Percentiles rank a stretch among this genome's conserved stretches.
Conservation (phyloP, 2,329 filamentous ascomycete species). For the Xylaria hypoxylon region DNA sequence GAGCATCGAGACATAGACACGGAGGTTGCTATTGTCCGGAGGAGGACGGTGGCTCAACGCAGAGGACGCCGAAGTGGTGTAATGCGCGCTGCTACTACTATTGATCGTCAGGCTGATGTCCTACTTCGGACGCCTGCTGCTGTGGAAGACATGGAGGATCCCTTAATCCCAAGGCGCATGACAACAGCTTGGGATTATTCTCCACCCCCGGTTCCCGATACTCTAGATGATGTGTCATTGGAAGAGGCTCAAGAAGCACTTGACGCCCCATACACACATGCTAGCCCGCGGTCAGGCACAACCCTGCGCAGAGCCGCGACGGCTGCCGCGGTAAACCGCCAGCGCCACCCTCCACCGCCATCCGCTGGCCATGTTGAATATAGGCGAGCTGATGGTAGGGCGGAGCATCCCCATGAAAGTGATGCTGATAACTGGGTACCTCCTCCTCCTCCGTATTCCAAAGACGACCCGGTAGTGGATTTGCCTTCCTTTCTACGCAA, state of each 20-base stretch:
- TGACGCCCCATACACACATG: constrained; percentile 79
- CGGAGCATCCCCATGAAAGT: constrained; percentile 84
- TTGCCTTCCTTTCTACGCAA: constrained; percentile 68
- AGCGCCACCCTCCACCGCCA: constrained; percentile 70
- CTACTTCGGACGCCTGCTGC: constrained; percentile 51
- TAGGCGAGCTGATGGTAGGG: constrained; percentile 74
- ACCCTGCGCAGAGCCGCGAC: constrained; percentile 79
- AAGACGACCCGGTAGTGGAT: constrained; percentile 67
- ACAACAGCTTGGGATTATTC: constrained; percentile 50
- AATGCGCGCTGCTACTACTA: constrained; percentile 62
- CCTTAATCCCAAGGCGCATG: constrained; percentile 64
- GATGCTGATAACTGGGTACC: constrained; percentile 91
- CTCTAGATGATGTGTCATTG: constrained; percentile 60
- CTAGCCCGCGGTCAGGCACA: constrained; percentile 75
- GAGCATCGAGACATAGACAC: constrained; percentile 79
- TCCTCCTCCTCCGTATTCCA: constrained; percentile 83
- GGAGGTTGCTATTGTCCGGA: constrained; percentile 82
- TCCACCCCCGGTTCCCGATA: constrained; percentile 49
- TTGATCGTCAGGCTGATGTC: constrained; percentile 47
- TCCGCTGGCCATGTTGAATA: constrained; percentile 69
- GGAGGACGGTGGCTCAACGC: constrained; percentile 76
- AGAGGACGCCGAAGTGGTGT: constrained; percentile 62
- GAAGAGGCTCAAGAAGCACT: constrained; percentile 70
- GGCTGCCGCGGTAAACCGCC: constrained; percentile 79
- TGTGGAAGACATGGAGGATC: constrained; percentile 61